Percentiles rank a stretch among this genome's conserved stretches.
phyloP scores from a whole-genome alignment of 306 rosid genomes.

The Lotus japonicus region DNA sequence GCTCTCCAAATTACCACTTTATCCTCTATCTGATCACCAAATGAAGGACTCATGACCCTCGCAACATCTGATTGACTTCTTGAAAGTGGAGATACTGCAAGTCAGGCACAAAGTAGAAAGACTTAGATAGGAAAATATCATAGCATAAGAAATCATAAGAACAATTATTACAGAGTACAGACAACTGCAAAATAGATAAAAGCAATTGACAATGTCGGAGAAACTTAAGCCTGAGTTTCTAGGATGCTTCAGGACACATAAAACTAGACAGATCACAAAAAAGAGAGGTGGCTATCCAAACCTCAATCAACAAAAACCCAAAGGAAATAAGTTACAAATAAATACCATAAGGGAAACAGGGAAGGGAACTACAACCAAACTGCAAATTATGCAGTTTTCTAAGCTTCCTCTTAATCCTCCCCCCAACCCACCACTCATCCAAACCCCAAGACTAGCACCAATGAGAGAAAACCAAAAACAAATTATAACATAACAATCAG shows the following conservation, averaged over 20 bases:
- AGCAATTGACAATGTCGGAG: background rate
- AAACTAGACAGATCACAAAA: slow-evolving; percentile 5
- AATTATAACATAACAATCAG: background rate
- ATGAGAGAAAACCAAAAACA: background rate
- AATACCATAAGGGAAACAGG: background rate
- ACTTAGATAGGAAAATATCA: background rate
- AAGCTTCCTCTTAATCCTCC: background rate
- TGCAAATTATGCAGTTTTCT: background rate
- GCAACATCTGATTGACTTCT: slow-evolving; percentile 83
- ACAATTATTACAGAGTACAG: background rate
- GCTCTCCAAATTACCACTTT: slow-evolving; percentile 50
- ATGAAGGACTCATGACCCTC: slow-evolving; percentile 38
- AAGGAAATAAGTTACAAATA: background rate
- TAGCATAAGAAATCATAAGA: slow-evolving; percentile 6
- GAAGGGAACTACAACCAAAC: slow-evolving; percentile 11
- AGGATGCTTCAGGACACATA: background rate
- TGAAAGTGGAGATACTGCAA: slow-evolving; percentile 56
- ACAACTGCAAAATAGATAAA: slow-evolving; percentile 4
- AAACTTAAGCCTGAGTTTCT: background rate
- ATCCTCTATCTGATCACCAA: slow-evolving; percentile 65
- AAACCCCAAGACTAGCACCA: slow-evolving; percentile 8
- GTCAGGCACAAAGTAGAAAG: slow-evolving; percentile 23
- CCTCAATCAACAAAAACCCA: background rate
- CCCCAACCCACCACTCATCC: background rate
- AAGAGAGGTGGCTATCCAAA: background rate